Evolutionary conservation across 345 rosid genomes (phyloP).

Genomic region (Xanthoceras sorbifolium): DNA sequence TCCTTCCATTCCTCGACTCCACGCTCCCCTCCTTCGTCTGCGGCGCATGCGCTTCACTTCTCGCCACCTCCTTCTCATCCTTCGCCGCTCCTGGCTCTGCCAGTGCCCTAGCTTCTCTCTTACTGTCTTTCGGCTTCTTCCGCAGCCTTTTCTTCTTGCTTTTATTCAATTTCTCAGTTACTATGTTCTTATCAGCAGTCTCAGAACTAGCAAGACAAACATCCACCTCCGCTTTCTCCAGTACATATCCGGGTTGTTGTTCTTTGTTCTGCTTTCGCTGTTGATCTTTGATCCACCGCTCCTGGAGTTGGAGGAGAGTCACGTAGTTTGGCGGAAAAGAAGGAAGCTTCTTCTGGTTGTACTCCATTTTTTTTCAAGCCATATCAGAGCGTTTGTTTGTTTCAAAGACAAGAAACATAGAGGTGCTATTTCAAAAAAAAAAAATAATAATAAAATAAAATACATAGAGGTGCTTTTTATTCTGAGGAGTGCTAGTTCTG

Average conservation of each 20-base stretch:
- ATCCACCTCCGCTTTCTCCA: background rate
- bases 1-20: background rate
- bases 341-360: conserved; percentile 16
- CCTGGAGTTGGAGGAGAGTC: conserved; percentile 25
- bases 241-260: background rate
- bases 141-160: background rate
- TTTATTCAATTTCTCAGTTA: background rate
- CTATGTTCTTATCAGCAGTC: background rate
- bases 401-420: background rate
- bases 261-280: background rate
- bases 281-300: conserved; percentile 16
- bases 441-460: background rate
- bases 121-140: background rate
- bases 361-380: conserved; percentile 15
- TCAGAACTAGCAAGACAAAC: background rate
- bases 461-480: too few species aligned
- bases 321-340: conserved; percentile 24
- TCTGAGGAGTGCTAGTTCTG: too few species aligned
- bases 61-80: background rate
- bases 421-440: too few species aligned
- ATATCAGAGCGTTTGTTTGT: background rate
- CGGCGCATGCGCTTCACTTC: background rate
- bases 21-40: background rate
- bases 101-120: background rate
- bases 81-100: background rate